Evolutionary conservation across 2,329 filamentous ascomycete genomes (phyloP), one percentile per base, ranked within the genome.

Genomic region (Alternaria brassicae): DNA sequence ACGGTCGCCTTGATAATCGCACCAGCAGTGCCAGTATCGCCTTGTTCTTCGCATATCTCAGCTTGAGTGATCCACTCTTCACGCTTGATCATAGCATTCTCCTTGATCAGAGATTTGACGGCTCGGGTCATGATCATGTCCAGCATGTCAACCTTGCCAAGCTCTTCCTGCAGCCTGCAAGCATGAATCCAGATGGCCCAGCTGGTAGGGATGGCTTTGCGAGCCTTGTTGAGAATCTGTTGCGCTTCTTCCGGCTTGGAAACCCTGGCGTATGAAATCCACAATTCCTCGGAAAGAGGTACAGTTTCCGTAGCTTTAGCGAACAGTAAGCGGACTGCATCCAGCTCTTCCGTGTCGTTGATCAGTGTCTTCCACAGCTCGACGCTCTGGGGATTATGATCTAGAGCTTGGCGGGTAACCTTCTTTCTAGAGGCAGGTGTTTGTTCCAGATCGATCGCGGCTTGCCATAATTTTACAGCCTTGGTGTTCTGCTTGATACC

Each of bases 291-390:
- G 0, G 94, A 97, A 6, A 96, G 83, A 0, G 94, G 94, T 56
- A 99, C 96, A 58, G 97, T 90, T 70, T 99, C 93, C 0, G 93
- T 96, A 0, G 96, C 96, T 79, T 97, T 97, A 47, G 93, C 93
- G 45, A 99, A 86, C 54, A 99, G 84, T 56, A 99, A 82, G 62
- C 89, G 89, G 4, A 96, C 96, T 80, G 97, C 93, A 28, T 89
- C 90, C 0, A 91, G 87, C 68, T 97, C 90, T 72, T 97, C 94
- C 73, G 98, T 95, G 55, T 98, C 81, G 69, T 98, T 98, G 63
- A 99, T 94, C 5, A 94, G 90, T 75, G 96, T 93, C 76, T 98
- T 99, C 95, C 95, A 99, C n/a, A 99, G 85, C 40, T 91, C 90
- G 47, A 98, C 95, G 0, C 94, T 98, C 72, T 97, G 92, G 0